Evolutionary conservation across 345 rosid species (phyloP).

Genomic region (Melastoma malabathricum): DNA sequence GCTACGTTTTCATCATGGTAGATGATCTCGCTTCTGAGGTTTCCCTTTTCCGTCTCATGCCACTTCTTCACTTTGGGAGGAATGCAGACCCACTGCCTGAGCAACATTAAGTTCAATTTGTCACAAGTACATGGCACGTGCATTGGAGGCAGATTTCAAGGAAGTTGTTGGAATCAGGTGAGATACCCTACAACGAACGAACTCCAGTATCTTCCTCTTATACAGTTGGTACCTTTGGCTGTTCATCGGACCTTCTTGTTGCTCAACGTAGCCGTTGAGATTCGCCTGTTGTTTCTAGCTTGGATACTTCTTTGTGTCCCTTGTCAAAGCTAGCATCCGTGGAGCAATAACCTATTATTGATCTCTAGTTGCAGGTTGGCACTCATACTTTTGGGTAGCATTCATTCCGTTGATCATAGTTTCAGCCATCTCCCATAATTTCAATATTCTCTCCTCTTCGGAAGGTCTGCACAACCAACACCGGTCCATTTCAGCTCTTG

Average conservation of each 20-base stretch:
- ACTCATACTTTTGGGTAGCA: conserved; percentile 62
- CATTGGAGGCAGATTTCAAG: conserved; percentile 89
- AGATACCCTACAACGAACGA: not conserved
- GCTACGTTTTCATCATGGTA: conserved; percentile 80
- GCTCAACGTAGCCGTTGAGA: conserved; percentile 52
- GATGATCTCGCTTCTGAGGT: not conserved
- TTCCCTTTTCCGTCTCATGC: too few relatives aligned
- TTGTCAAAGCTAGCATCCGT: too few relatives aligned
- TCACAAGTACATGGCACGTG: conserved; percentile 72
- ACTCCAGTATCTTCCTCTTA: not conserved
- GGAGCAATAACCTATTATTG: too few relatives aligned
- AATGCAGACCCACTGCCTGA: conserved; percentile 60
- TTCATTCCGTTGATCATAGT: conserved; percentile 66
- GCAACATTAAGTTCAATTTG: conserved; percentile 69
- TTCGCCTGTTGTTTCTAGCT: too few relatives aligned
- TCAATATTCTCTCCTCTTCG: not conserved
- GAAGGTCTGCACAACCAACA: not conserved
- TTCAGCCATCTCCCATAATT: not conserved
- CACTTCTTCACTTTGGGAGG: too few relatives aligned
- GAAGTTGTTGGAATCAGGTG: conserved; percentile 90
- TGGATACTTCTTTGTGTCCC: not conserved
- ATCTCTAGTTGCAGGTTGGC: conserved; percentile 47
- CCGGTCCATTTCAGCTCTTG: conserved; percentile 29
- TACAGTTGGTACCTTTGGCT: conserved; percentile 94
- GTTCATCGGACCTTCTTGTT: conserved; percentile 63